These are phyloP conservation scores for Penicillium sp. DNA, from an alignment of 2,329 filamentous ascomycete species.

Conservation along the genomic window DNA sequence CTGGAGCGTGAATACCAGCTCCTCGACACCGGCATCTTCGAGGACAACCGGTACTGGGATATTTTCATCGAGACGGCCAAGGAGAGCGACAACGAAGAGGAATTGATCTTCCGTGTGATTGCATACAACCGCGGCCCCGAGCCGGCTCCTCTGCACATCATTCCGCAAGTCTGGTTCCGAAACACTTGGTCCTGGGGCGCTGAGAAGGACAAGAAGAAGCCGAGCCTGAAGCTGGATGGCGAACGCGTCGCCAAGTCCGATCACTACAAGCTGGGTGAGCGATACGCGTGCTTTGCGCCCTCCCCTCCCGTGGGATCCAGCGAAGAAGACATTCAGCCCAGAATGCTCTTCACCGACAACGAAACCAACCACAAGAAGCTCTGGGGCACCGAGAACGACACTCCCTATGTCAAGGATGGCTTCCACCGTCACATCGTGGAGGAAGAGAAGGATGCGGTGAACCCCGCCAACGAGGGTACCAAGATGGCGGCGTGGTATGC, in stretches of 20 bases:
- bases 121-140: slow-evolving; percentile 94
- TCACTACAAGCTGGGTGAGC: slow-evolving; percentile 73
- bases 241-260: slow-evolving; percentile 68
- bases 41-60: slow-evolving; percentile 90
- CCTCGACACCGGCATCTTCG: slow-evolving; percentile 79
- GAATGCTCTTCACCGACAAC: slow-evolving; percentile 89
- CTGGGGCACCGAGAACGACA: slow-evolving; percentile 71
- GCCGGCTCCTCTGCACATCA: slow-evolving; percentile 82
- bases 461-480: slow-evolving; percentile 72
- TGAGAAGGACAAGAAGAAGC: slow-evolving; percentile 69
- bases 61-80: slow-evolving; percentile 96
- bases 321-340: slow-evolving; percentile 75
- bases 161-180: slow-evolving; percentile 93
- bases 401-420: slow-evolving; percentile 87
- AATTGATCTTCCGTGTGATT: slow-evolving; percentile 87
- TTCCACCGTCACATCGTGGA: slow-evolving; percentile 86
- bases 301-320: slow-evolving; percentile 77
- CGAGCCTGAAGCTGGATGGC: slow-evolving; percentile 61
- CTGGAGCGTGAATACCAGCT: slow-evolving; percentile 86
- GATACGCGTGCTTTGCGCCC: slow-evolving; percentile 78
- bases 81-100: slow-evolving; percentile 83
- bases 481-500: slow-evolving; percentile 88
- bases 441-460: slow-evolving; percentile 71
- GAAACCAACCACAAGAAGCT: slow-evolving; percentile 79
- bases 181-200: slow-evolving; percentile 97